Conservation (phyloP, 805 yeast genomes). For the Tetrapisispora taiwanensis region DNA sequence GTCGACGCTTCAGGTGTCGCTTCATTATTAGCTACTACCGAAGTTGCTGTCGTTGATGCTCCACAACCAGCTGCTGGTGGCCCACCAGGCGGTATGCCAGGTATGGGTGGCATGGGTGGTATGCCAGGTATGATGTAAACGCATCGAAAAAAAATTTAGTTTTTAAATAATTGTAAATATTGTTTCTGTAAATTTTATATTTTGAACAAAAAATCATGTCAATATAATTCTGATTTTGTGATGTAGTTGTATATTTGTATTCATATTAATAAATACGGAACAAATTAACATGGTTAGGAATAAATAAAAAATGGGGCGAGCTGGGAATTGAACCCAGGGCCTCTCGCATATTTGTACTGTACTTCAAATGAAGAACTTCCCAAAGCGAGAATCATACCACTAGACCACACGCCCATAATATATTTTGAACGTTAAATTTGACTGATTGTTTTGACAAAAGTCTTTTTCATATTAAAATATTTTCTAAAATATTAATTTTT, state of each 20-base stretch:
- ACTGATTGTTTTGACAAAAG: too few relatives aligned
- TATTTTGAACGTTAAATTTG: too few relatives aligned
- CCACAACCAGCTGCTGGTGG: slow-evolving; percentile 68
- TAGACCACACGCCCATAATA: slow-evolving; percentile 36
- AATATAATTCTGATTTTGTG: background rate
- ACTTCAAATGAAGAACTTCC: slow-evolving; percentile 16
- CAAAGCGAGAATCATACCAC: slow-evolving; percentile 49
- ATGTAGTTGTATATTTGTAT: background rate
- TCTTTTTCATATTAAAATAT: too few relatives aligned
- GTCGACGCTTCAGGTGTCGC: slow-evolving; percentile 98
- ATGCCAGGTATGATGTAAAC: slow-evolving; percentile 30
- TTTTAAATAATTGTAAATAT: background rate
- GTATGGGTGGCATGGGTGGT: slow-evolving; percentile 60
- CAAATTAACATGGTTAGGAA: too few relatives aligned
- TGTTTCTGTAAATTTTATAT: background rate
- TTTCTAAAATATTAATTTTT: too few relatives aligned
- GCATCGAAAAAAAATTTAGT: background rate
- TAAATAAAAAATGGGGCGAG: slow-evolving; percentile 25
- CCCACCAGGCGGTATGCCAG: slow-evolving; percentile 38
- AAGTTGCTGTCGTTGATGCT: slow-evolving; percentile 94
- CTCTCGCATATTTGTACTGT: slow-evolving; percentile 37
- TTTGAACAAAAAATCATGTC: background rate
- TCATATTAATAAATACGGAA: too few relatives aligned
- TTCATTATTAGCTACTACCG: slow-evolving; percentile 92
- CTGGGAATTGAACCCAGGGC: slow-evolving; percentile 58